Percentiles rank a stretch among this genome's conserved stretches.
Evolutionary conservation across 257 asterid species (phyloP).

Genomic region (Solanum phureja): DNA sequence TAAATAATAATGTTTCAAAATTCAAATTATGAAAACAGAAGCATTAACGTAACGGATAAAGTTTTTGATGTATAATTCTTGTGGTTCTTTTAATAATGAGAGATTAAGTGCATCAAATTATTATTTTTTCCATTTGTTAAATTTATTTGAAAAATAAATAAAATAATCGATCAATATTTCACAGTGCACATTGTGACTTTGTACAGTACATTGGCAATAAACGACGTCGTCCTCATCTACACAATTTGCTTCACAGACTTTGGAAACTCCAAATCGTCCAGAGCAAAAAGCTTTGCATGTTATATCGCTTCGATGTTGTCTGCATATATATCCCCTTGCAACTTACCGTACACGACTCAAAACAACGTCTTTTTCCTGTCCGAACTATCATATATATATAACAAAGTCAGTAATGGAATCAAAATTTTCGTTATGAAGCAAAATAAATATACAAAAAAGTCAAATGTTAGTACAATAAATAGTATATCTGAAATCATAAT

Average conservation of each 20-base stretch:
- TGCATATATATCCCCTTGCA: neutral
- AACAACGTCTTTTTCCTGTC: neutral
- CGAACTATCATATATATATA: neutral
- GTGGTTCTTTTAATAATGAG: too few relatives aligned
- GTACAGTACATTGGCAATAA: neutral
- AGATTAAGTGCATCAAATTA: neutral
- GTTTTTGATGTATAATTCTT: too few relatives aligned
- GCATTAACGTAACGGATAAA: too few relatives aligned
- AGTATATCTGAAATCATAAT: neutral
- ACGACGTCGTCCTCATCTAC: neutral
- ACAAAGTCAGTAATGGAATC: neutral
- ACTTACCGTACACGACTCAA: neutral
- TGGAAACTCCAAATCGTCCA: neutral
- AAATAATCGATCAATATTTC: neutral
- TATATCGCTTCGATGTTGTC: neutral
- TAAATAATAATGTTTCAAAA: too few relatives aligned
- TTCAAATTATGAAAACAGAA: too few relatives aligned
- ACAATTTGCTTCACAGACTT: neutral
- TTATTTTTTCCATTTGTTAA: too few relatives aligned
- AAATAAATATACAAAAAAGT: neutral
- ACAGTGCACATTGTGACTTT: too few relatives aligned
- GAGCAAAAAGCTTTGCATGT: neutral
- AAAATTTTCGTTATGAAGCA: neutral
- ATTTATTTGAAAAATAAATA: neutral
- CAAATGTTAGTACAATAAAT: neutral